Conservation (phyloP, 108 stramenopile genomes). For the Bacterosira constricta region DNA sequence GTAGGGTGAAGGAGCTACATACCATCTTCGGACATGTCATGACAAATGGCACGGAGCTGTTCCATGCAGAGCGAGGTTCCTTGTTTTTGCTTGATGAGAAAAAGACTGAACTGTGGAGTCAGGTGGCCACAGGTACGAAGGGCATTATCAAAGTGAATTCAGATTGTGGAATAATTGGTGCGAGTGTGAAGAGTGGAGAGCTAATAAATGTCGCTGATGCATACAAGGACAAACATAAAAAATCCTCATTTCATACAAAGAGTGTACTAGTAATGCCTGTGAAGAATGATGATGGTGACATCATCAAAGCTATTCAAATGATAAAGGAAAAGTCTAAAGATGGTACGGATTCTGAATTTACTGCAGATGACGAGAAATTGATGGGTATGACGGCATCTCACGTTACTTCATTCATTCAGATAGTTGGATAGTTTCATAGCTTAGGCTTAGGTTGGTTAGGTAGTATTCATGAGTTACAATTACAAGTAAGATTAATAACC, state of each 20-base stretch:
- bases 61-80: conserved; percentile 60
- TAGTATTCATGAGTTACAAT: no score
- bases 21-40: conserved; percentile 64
- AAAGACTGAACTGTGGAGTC: conserved; percentile 51
- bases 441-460: no score
- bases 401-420: conserved; percentile 57
- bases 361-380: conserved; percentile 56
- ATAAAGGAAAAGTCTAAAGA: conserved; percentile 61
- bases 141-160: conserved; percentile 52
- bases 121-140: conserved; percentile 47
- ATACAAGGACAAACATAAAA: conserved; percentile 53
- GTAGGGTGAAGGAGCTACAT: conserved; percentile 67
- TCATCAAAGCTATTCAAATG: conserved; percentile 61
- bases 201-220: conserved; percentile 62
- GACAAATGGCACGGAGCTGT: conserved; percentile 48
- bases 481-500: no score
- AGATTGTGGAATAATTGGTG: conserved; percentile 52
- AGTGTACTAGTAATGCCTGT: conserved; percentile 60
- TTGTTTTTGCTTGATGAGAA: conserved; percentile 60
- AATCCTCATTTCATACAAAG: conserved; percentile 67
- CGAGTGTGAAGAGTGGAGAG: conserved; percentile 29
- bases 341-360: conserved; percentile 36
- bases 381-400: conserved; percentile 58
- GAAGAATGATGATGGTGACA: conserved; percentile 37
- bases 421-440: no score